Conservation (phyloP, 345 rosid species). For the Arabis hirsuta region DNA sequence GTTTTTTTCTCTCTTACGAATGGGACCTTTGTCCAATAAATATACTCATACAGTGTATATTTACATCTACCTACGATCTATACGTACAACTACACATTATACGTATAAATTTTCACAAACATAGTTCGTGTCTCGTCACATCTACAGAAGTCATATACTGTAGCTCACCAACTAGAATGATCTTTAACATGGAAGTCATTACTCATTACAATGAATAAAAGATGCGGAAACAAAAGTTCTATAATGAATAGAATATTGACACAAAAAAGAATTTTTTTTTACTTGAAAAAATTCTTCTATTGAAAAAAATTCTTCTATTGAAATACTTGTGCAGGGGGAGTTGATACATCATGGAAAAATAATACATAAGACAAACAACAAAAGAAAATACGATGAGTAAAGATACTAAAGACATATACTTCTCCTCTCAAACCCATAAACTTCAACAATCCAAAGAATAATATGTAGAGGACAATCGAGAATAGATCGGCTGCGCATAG, state of each 20-base stretch:
- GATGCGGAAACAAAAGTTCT: not conserved
- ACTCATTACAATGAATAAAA: constrained; percentile 2
- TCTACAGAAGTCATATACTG: constrained; percentile 3
- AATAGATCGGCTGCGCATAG: too few relatives aligned
- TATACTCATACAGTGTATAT: constrained; percentile 24
- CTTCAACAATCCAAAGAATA: too few relatives aligned
- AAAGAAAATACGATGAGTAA: too few relatives aligned
- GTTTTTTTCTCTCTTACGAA: not conserved
- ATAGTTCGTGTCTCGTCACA: constrained; percentile 29
- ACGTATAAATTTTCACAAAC: constrained; percentile 23
- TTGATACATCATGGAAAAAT: too few relatives aligned
- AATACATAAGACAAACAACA: too few relatives aligned
- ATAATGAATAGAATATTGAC: not conserved
- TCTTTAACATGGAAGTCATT: constrained; percentile 8
- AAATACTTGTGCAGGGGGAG: too few relatives aligned
- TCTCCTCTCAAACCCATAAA: too few relatives aligned
- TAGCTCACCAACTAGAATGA: constrained; percentile 23
- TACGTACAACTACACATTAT: constrained; percentile 31
- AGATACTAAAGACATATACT: too few relatives aligned
- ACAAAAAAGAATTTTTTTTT: too few relatives aligned
- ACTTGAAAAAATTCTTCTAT: too few relatives aligned
- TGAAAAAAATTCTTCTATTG: too few relatives aligned
- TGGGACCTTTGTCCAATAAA: constrained; percentile 22
- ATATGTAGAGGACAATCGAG: too few relatives aligned
- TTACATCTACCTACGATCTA: constrained; percentile 9